Evolutionary conservation across 1,284 basidiomycete species (phyloP).

Genomic region (Cutaneotrichosporon sp.): DNA sequence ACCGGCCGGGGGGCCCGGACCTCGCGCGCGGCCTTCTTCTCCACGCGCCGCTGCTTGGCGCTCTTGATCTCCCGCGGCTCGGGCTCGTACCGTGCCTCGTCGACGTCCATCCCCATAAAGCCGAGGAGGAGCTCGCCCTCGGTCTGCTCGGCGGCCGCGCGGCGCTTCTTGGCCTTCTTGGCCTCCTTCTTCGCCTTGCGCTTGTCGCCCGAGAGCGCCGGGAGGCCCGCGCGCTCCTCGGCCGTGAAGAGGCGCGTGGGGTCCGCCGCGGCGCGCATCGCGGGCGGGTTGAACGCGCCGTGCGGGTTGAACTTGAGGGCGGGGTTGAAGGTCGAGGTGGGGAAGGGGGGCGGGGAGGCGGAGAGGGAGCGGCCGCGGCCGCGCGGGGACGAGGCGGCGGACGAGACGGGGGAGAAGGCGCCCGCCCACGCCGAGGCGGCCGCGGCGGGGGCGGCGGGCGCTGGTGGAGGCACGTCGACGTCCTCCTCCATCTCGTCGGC

Average conservation of each 20-base stretch:
- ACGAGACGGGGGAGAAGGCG: slow-evolving; percentile 13
- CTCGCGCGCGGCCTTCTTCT: slow-evolving; percentile 16
- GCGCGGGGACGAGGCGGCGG: slow-evolving; percentile 11
- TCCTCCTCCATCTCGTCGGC: slow-evolving; percentile 17
- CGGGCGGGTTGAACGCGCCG: slow-evolving; percentile 12
- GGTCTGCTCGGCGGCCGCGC: slow-evolving; percentile 40
- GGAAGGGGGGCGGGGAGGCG: slow-evolving; percentile 14
- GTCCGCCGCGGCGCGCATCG: slow-evolving; percentile 14
- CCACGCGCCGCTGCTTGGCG: slow-evolving; percentile 12
- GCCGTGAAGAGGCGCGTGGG: slow-evolving; percentile 41
- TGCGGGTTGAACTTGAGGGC: not conserved
- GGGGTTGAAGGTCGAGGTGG: not conserved
- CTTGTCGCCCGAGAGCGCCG: slow-evolving; percentile 37
- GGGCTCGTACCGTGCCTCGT: slow-evolving; percentile 18
- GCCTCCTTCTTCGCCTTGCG: slow-evolving; percentile 43
- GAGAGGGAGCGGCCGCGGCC: slow-evolving; percentile 13
- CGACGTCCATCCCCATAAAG: slow-evolving; percentile 48
- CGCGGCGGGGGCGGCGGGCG: slow-evolving; percentile 5
- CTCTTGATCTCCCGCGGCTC: slow-evolving; percentile 4
- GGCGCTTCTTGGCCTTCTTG: slow-evolving; percentile 51
- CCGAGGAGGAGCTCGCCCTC: slow-evolving; percentile 48
- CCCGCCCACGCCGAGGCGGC: slow-evolving; percentile 2
- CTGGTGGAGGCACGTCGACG: not conserved
- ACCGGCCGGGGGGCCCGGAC: slow-evolving; percentile 14
- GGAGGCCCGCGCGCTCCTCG: slow-evolving; percentile 47